phyloP scores from a whole-genome alignment of 78 protist genomes.

The Chrysochromulina tobinii region DNA sequence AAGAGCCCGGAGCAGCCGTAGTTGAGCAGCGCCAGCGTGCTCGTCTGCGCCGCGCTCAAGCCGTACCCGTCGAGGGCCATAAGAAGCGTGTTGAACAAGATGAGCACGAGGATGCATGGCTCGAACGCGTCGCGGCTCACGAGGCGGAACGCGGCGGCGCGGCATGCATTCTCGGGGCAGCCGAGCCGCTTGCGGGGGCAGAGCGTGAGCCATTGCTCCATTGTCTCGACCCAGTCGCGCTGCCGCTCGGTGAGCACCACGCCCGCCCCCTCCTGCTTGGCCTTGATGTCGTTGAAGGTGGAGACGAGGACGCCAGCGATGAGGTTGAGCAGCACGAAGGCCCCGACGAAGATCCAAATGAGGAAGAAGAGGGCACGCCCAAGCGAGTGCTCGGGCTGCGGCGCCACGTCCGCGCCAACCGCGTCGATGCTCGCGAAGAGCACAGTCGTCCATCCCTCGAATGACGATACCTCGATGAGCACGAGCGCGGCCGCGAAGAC shows the following conservation, averaged over 20 bases:
- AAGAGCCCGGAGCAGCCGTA: background rate
- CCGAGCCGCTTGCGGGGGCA: background rate
- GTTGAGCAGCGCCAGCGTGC: background rate
- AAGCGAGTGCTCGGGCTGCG: background rate
- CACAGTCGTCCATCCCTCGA: conserved; percentile 39
- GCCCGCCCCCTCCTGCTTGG: background rate
- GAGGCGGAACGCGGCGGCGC: background rate
- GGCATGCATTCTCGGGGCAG: background rate
- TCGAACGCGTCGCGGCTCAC: background rate
- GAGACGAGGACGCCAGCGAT: conserved; percentile 21
- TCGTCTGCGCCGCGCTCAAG: background rate
- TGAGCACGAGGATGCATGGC: background rate
- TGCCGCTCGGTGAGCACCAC: background rate
- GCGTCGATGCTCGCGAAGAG: conserved; percentile 5
- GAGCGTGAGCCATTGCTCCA: too few relatives aligned
- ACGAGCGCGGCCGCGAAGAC: background rate
- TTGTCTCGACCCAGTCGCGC: background rate
- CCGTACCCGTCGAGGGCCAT: conserved; percentile 33
- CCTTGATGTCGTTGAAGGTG: background rate
- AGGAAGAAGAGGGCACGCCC: background rate
- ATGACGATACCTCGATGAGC: background rate
- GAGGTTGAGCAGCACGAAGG: conserved; percentile 46
- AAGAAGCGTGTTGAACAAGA: conserved; percentile 16
- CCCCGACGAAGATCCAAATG: conserved; percentile 30
- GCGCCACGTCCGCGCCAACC: conserved; percentile 9